Conservation (phyloP, 306 rosid genomes). For the Rubus idaeus region DNA sequence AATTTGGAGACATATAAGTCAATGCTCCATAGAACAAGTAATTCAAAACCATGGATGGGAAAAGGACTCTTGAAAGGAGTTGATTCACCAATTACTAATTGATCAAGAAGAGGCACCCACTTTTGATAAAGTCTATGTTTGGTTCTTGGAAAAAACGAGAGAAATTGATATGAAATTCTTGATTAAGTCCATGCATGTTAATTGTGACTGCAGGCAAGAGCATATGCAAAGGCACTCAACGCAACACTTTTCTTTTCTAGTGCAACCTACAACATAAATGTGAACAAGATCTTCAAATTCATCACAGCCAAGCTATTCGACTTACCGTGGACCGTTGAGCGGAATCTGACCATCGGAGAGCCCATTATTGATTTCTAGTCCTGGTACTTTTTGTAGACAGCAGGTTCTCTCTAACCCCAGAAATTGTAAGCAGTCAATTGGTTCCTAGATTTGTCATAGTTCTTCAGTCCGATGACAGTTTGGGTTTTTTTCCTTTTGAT, state of each 20-base stretch:
- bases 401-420: background rate
- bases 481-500: background rate
- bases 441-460: slow-evolving; percentile 1
- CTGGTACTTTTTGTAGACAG: slow-evolving; percentile 14
- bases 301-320: slow-evolving; percentile 93
- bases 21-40: background rate
- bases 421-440: slow-evolving; percentile 30
- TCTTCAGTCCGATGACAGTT: background rate
- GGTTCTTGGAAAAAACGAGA: background rate
- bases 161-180: background rate
- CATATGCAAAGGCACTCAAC: slow-evolving; percentile 79
- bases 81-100: background rate
- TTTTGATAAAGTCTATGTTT: background rate
- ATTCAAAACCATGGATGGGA: background rate
- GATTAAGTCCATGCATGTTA: background rate
- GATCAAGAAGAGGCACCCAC: background rate
- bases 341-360: slow-evolving; percentile 85
- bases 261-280: slow-evolving; percentile 92
- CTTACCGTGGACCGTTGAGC: slow-evolving; percentile 89
- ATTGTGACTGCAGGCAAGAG: slow-evolving; percentile 69
- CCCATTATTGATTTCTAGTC: slow-evolving; percentile 88
- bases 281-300: slow-evolving; percentile 95
- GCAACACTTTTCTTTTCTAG: slow-evolving; percentile 93
- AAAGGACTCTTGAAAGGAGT: background rate
- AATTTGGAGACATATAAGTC: background rate